Base-by-base conservation (phyloP, 768 basidiomycete species). In the Gelatoporia subvermispora region DNA sequence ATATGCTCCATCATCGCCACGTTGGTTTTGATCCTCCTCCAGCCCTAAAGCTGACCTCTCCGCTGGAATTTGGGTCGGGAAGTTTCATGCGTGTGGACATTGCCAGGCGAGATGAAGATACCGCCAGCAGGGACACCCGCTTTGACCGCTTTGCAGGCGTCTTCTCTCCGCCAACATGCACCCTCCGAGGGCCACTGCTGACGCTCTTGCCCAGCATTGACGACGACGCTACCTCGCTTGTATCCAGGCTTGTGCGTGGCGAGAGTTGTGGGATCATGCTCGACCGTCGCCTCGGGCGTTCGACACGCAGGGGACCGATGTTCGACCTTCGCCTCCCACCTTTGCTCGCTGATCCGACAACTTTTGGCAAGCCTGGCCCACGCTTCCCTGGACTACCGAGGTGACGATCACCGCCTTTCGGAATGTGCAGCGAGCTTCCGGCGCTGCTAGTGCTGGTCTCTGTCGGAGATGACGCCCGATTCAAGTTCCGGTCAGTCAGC, bases 211-310 rank as follows among this genome's bases (percentile, higher is more conserved):
- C 52, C 9, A 51, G 18, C 17, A 49, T 43, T n/a, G n/a, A n/a
- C n/a, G 28, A 5, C 8, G 48, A 43, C 31, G 52, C 48, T 36
- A 44, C 44, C 45, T 47, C 67, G 31, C 56, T 62, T 50, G 71
- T 58, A 52, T 62, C 43, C 34, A 54, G 49, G 7, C 60, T 59
- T 21, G 77, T 76, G 28, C 64, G 69, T n/a, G 75, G 72, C 15
- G 79, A 76, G 42, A 80, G 74, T 53, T 81, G 79, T n/a, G 84
- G 84, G 52, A 92, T 87, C 72, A 89, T 66, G 60, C 90, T 93
- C 35, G 89, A 90, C 49, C 89, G 76, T 50, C 90, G 72, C 50
- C 88, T 72, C 13, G 68, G 67, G 64, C 86, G 88, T 64, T 92
- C 90, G 51, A 69, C 74, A 31, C 90, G 81, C 63, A 82, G 59